These are phyloP conservation scores for Cystofilobasidium macerans DNA, from an alignment of 768 basidiomycete genomes.

Conservation along the genomic window DNA sequence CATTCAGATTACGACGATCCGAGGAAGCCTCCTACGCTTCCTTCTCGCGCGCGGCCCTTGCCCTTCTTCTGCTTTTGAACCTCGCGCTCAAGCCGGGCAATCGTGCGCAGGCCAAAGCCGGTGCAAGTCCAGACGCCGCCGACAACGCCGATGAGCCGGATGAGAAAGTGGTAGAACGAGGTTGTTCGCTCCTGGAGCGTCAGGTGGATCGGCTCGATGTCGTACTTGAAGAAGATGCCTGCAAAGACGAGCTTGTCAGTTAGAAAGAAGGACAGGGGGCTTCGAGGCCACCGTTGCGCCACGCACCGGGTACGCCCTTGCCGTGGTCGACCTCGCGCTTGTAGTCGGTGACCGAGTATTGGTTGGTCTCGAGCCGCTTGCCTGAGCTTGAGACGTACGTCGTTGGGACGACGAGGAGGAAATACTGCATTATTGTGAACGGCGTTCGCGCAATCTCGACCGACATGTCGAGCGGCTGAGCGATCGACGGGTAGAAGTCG, in stretches of 20 bases:
- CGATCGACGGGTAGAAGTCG: constrained; percentile 87
- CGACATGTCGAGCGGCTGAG: constrained; percentile 85
- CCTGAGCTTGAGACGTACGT: constrained; percentile 50
- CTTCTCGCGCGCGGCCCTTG: constrained; percentile 14
- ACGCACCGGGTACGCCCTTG: constrained; percentile 57
- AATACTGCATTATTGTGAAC: constrained; percentile 88
- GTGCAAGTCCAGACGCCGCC: constrained; percentile 37
- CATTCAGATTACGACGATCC: background rate
- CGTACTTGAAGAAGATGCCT: constrained; percentile 94
- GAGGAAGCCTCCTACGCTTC: background rate
- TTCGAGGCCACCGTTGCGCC: background rate
- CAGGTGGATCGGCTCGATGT: constrained; percentile 78
- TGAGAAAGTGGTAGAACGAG: constrained; percentile 63
- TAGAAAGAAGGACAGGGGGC: constrained; percentile 15
- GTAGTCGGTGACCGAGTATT: constrained; percentile 83
- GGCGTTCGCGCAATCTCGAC: constrained; percentile 61
- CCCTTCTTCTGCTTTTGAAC: constrained; percentile 13
- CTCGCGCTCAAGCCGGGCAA: constrained; percentile 16
- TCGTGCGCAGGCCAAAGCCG: constrained; percentile 17
- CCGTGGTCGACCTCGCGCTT: constrained; percentile 62
- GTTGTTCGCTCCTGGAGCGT: constrained; percentile 83
- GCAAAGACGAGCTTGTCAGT: too few species aligned
- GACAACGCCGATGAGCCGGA: constrained; percentile 78
- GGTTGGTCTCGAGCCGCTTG: constrained; percentile 45
- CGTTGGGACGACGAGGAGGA: constrained; percentile 88